These are phyloP conservation scores for Macrotyloma uniflorum DNA, from an alignment of 306 rosid species.

Conservation along the genomic window DNA sequence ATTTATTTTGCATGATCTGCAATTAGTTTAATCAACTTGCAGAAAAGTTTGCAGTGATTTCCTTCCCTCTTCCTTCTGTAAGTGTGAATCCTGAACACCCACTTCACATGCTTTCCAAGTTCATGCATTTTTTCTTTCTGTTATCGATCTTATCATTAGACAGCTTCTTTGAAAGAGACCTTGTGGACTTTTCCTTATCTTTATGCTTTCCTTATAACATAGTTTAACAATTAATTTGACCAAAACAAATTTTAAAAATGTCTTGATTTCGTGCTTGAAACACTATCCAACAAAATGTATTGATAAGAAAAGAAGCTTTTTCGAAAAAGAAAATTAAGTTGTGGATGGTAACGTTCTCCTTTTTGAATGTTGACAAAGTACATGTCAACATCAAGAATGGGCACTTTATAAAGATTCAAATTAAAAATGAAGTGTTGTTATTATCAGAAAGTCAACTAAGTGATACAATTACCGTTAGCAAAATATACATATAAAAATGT, in stretches of 20 bases:
- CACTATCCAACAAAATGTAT: neutral
- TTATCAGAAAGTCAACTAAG: neutral
- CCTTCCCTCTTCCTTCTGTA: too few relatives aligned
- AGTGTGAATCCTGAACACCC: too few relatives aligned
- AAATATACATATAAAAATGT: neutral
- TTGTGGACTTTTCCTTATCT: neutral
- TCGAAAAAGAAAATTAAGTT: neutral
- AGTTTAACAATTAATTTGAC: neutral
- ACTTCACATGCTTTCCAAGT: neutral
- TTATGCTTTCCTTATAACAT: neutral
- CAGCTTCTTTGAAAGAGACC: neutral
- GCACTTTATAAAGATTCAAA: neutral
- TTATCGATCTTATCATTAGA: neutral
- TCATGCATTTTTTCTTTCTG: neutral
- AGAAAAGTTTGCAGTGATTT: too few relatives aligned
- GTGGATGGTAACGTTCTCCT: neutral
- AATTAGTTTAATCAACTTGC: too few relatives aligned
- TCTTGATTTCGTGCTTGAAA: neutral
- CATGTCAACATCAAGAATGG: neutral
- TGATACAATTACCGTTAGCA: neutral
- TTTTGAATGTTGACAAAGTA: neutral
- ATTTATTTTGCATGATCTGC: too few relatives aligned
- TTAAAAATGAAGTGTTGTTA: neutral
- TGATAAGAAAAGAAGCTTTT: too few relatives aligned
- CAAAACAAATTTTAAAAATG: neutral